phyloP scores from a whole-genome alignment of 1,139 yeast species.

The Wickerhamomyces sp. region DNA sequence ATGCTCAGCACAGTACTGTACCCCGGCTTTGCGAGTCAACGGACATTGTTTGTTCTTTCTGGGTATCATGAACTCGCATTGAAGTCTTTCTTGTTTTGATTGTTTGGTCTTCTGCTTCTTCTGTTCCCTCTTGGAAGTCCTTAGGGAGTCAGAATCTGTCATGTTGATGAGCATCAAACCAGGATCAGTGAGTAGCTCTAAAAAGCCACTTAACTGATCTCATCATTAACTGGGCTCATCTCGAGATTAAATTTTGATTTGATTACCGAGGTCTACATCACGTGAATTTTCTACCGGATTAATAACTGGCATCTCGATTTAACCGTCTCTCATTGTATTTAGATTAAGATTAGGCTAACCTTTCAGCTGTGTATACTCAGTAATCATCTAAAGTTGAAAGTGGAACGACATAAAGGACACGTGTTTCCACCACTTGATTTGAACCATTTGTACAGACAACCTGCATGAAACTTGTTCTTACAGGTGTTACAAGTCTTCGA shows the following conservation, averaged over 20 bases:
- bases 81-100: constrained; percentile 23
- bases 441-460: constrained; percentile 96
- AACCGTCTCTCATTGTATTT: no score
- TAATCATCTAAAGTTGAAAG: constrained; percentile 20
- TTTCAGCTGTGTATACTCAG: no score
- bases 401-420: constrained; percentile 83
- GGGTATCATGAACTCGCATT: constrained; percentile 44
- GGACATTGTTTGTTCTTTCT: constrained; percentile 53
- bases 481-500: constrained; percentile 86
- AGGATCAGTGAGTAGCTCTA: no score
- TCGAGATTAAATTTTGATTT: no score
- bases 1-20: constrained; percentile 63
- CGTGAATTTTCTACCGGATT: no score
- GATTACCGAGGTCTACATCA: no score
- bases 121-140: constrained; percentile 16
- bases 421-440: constrained; percentile 87
- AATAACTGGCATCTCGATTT: no score
- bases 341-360: no score
- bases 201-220: no score
- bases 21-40: constrained; percentile 49
- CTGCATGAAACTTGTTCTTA: constrained; percentile 92
- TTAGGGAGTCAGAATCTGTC: no score
- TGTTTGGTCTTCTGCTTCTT: constrained; percentile 8
- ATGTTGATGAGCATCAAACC: no score
- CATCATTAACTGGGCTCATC: no score